Evolutionary conservation across 441 rosid genomes (phyloP).

Genomic region (Metrosideros polymorpha): DNA sequence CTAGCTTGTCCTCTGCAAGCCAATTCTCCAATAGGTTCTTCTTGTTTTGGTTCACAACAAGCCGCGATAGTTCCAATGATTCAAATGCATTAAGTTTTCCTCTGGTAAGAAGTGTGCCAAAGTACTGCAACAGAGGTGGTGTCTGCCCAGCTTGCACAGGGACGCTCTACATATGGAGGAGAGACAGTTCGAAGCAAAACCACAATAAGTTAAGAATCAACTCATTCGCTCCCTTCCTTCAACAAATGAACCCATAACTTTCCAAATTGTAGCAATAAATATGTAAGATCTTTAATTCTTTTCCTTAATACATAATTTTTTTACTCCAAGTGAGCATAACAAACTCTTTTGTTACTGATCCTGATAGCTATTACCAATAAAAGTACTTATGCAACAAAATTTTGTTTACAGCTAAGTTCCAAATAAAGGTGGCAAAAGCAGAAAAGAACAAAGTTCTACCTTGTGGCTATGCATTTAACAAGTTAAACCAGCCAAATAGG

Average conservation of each 20-base stretch:
- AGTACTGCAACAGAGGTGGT: constrained; percentile 96
- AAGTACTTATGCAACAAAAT: neutral
- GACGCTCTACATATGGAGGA: constrained; percentile 64
- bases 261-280: neutral
- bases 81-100: constrained; percentile 97
- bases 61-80: constrained; percentile 97
- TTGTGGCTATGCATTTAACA: neutral
- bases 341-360: neutral
- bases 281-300: neutral
- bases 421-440: neutral
- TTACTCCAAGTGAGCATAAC: neutral
- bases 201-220: neutral
- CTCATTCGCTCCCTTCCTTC: neutral
- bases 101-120: constrained; percentile 93
- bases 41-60: constrained; percentile 98
- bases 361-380: neutral
- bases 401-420: neutral
- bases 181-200: neutral
- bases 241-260: neutral
- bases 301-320: neutral
- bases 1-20: constrained; percentile 99
- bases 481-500: neutral
- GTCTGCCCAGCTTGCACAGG: constrained; percentile 99
- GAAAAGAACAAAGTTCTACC: neutral
- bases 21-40: constrained; percentile 97